Evolutionary conservation across 129 eudicot genomes (phyloP), one percentile per base, ranked within the genome.

Genomic region (Flaveria robusta): DNA sequence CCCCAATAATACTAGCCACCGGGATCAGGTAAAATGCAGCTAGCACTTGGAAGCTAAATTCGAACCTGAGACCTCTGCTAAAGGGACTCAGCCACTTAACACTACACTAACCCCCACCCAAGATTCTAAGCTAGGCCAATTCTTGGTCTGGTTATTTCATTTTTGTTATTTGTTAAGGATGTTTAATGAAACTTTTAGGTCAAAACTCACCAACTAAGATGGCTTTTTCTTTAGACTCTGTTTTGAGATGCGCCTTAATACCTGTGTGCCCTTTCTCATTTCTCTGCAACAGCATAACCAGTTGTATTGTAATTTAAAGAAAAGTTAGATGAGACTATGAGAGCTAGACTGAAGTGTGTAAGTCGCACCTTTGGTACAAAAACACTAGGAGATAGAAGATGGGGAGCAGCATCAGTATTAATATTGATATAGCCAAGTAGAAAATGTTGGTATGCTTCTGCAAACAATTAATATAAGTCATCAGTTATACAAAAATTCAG

Each of bases 371-470:
- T 80, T 86, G 96, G 80, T 85, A 88, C 84, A 92, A 75, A 86
- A 66, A 92, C 26, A 92, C 92, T 52, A 90, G 76, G 49, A 77
- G 70, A 85, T 92, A 92, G 84, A 92, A 92, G 76, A 92, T 29
- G 37, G 96, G 92, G 51, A 92, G 86, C 80, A 92, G 71, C 96
- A 92, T 84, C 82, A 92, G 42, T 24, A 81, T 81, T 77, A 92
- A 76, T 83, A 92, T 76, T 43, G 98, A 86, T 49, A 80, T 72
- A 75, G 92, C 89, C 84, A 90, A 74, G 86, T 88, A 90, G 82
- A 90, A 90, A 20, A 88, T 70, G 67, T 81, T 90, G 47, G 96
- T 88, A 72, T 85, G 90, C 89, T 89, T 90, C 94, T 92, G 96
- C 86, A 86, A 55, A 75, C 24, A 66, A 60, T 70, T 10, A 55